These are phyloP conservation scores for Acer campestre DNA, from an alignment of 345 rosid genomes.

Conservation along the genomic window DNA sequence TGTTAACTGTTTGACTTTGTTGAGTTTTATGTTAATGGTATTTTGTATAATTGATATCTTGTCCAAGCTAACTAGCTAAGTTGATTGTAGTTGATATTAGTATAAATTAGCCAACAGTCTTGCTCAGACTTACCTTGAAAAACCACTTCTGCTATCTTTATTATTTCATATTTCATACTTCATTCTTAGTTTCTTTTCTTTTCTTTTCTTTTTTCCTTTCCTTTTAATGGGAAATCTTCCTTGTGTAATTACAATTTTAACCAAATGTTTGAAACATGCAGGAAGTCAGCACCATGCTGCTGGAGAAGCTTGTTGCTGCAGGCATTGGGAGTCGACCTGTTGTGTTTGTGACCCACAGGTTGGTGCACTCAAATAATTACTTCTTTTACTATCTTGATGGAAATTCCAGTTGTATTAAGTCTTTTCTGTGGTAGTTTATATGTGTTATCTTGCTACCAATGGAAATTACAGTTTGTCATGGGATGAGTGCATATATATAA, in stretches of 20 bases:
- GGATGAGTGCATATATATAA: neutral
- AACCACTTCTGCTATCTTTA: neutral
- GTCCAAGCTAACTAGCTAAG: neutral
- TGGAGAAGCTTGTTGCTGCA: conserved; percentile 80
- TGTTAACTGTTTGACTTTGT: neutral
- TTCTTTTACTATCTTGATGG: conserved; percentile 6
- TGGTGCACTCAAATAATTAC: conserved; percentile 11
- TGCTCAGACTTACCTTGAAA: neutral
- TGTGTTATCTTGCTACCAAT: neutral
- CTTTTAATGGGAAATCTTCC: neutral
- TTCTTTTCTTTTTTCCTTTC: neutral
- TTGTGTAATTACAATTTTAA: neutral
- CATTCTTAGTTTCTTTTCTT: neutral
- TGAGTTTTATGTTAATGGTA: neutral
- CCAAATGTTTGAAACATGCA: conserved; percentile 34
- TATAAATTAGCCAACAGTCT: conserved; percentile 3
- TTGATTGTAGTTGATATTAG: neutral
- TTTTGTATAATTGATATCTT: neutral
- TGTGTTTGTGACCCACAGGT: conserved; percentile 99
- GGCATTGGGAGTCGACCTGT: conserved; percentile 96
- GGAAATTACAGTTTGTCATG: neutral
- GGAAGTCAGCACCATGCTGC: conserved; percentile 89
- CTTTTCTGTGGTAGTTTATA: neutral
- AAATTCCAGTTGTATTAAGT: neutral
- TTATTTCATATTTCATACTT: neutral